Evolutionary conservation across 2,329 filamentous ascomycete genomes (phyloP), one percentile per base, ranked within the genome.

Genomic region (Xenoacremonium recifei): DNA sequence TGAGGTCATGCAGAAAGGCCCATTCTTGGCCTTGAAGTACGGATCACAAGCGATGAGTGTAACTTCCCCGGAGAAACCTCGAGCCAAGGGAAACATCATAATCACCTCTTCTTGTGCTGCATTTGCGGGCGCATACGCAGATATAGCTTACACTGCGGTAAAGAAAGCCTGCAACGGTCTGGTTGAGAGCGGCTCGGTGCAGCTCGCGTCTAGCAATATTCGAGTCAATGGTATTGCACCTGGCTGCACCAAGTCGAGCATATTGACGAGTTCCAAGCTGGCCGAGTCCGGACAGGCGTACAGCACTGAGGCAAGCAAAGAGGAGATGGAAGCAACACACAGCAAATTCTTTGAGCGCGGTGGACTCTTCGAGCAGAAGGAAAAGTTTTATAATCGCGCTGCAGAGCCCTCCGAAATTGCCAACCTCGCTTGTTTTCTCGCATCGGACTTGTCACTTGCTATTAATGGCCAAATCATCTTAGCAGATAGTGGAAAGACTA

Each of bases 21-120:
- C 46, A 10, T 56, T 53, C 21, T 31, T 56, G 0, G 53, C 48
- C 11, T 10, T 53, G 1, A 46, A 45, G n/a, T 54, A 54, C 13
- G 51, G 44, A 9, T 40, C 45, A 3, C 47, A 54, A 11, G 51
- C 47, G 13, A 49, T 53, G 45, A 38, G 37, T 12, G 42, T 16
- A 9, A 32, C 40, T 1, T 47, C 51, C 0, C 6, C 21, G 2
- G 33, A 42, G 1, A 53, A 53, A 36, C 12, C 21, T 3, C 12
- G 19, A 4, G 35, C 51, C 2, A 44, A 41, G 4, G 51, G 49
- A 3, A 42, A 40, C 11, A 53, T 55, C 15, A 21, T 51, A n/a
- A 39, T 48, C 5, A 47, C 47, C 4, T 45, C 42, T 13, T 54
- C 51, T 0, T 47, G 44, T 16, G 49, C 51, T 4, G 48, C 36